These are phyloP conservation scores for Volvariella volvacea DNA, from an alignment of 1,284 basidiomycete genomes.

Conservation along the genomic window DNA sequence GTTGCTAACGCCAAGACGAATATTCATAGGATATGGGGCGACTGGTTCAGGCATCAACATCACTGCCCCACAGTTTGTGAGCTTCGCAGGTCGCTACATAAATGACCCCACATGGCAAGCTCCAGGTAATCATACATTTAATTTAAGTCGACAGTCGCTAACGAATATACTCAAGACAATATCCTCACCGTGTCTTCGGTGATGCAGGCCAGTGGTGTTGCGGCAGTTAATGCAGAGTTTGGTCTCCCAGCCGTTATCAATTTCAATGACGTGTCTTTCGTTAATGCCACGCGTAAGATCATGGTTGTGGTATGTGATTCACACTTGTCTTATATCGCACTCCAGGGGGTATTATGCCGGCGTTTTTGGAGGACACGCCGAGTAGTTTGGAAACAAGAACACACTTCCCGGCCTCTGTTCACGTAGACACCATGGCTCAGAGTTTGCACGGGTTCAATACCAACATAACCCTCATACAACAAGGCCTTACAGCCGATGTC, in stretches of 20 bases:
- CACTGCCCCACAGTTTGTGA: background rate
- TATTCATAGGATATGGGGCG: background rate
- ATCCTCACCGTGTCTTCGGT: too few relatives aligned
- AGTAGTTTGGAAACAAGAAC: too few relatives aligned
- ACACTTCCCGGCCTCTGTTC: background rate
- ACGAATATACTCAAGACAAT: too few relatives aligned
- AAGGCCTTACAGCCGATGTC: too few relatives aligned
- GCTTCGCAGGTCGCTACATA: too few relatives aligned
- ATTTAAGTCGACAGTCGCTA: too few relatives aligned
- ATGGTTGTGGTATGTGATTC: constrained; percentile 2
- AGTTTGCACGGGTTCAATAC: constrained; percentile 8
- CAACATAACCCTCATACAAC: too few relatives aligned
- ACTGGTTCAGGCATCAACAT: background rate
- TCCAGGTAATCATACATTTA: too few relatives aligned
- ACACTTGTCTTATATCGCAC: constrained; percentile 6
- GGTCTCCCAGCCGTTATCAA: constrained; percentile 13
- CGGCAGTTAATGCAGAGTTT: constrained; percentile 11
- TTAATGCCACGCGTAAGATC: constrained; percentile 13
- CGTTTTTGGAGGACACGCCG: too few relatives aligned
- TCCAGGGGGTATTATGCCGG: too few relatives aligned
- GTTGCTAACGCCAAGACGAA: background rate
- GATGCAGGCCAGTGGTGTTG: constrained; percentile 13
- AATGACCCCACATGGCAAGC: too few relatives aligned
- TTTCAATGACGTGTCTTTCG: constrained; percentile 15
- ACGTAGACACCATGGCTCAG: constrained; percentile 1